Evolutionary conservation across 805 yeast genomes (phyloP).

Genomic region (Cyberlindnera suaveolens): DNA sequence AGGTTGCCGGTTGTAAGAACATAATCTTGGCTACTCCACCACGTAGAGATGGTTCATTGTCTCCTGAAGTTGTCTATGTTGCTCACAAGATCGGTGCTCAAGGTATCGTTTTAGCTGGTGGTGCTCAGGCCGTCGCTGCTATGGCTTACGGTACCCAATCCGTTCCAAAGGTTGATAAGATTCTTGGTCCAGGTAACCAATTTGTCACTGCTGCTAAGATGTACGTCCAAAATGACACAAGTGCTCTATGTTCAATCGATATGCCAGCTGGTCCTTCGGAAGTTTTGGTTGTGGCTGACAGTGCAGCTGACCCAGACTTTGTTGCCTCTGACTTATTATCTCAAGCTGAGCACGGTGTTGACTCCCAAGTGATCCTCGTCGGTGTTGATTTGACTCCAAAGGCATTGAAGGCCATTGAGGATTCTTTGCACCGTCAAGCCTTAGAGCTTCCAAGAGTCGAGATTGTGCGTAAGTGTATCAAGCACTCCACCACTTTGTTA

Average conservation of each 20-base stretch:
- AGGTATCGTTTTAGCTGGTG: constrained; percentile 91
- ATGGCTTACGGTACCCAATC: constrained; percentile 97
- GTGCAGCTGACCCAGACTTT: constrained; percentile 82
- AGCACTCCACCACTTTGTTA: constrained; percentile 78
- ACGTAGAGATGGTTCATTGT: constrained; percentile 81
- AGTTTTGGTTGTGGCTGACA: constrained; percentile 92
- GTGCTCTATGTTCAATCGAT: constrained; percentile 92
- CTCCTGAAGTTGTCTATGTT: constrained; percentile 96
- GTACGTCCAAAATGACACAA: constrained; percentile 93
- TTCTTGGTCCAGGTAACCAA: constrained; percentile 98
- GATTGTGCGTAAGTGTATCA: constrained; percentile 85
- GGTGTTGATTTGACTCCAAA: constrained; percentile 64
- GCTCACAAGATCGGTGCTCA: constrained; percentile 94
- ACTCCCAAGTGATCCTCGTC: constrained; percentile 90
- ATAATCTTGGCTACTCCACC: constrained; percentile 95
- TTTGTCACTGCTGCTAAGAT: constrained; percentile 99
- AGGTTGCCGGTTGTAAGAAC: constrained; percentile 94
- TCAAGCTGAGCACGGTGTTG: constrained; percentile 98
- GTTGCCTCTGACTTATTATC: constrained; percentile 95
- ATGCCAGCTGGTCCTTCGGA: constrained; percentile 99
- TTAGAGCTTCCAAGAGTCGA: constrained; percentile 81
- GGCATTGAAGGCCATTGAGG: constrained; percentile 65
- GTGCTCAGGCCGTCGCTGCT: constrained; percentile 98
- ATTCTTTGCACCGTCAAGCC: constrained; percentile 83
- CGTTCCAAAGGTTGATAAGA: constrained; percentile 91